Base-by-base conservation (phyloP, 768 basidiomycete genomes). In the Lentinula aciculospora region DNA sequence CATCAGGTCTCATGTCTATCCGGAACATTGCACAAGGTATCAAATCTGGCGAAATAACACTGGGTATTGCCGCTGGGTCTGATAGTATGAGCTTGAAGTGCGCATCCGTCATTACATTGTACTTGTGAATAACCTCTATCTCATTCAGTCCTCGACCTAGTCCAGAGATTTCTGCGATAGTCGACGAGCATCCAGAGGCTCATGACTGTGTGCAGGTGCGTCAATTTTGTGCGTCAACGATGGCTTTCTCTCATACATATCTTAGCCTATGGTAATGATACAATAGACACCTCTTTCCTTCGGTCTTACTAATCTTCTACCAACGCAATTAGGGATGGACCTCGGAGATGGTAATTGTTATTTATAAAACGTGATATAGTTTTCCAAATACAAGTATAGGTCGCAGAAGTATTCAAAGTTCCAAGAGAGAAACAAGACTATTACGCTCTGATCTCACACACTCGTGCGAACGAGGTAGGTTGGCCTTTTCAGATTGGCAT, bases 1-100 rank as follows among this genome's bases (percentile, higher is more conserved):
- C 94, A 2, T 95, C 94, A 0, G 94, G 95, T 23, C 78, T 98
- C 49, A 92, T 95, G 82, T 88, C 96, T n/a, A 86, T 98, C 60
- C 85, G 91, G 58, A 85, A 78, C 67, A 89, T 98, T 50, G 93
- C 94, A 17, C 88, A 96, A 69, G 81, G 88, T 57, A 94, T 98
- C 63, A 80, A 85, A 60, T 72, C 85, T 6, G 89, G 90, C 23
- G 92, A 98, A 66, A 86, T 87, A 27, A 85, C 89, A 27, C 76
- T 98, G 44, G 96, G 96, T 23, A 74, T 98, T 54, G 96, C 94
- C 2, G 78, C 85, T 28, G 91, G 89, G 17, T 83, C 81, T 9
- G 91, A 94, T 65, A 93, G 87, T 69, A 92, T 93, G 91, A 83
- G 85, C 42, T 71, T 83, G 59, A 88, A 92, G 89, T 84, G 60